Conservation (phyloP, 106 monocot genomes). For the Acorus gramineus region DNA sequence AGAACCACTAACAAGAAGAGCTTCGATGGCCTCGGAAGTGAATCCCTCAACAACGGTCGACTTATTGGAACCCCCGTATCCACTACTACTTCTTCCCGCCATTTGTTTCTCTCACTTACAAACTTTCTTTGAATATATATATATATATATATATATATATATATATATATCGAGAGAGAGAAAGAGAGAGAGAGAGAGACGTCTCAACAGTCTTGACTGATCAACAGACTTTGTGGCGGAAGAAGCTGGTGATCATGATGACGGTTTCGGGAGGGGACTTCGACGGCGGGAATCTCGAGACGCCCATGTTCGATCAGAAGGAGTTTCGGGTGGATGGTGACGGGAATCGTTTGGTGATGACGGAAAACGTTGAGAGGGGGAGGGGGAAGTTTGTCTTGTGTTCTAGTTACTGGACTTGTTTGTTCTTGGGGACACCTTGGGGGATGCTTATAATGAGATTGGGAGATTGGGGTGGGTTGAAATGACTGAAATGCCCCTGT, state of each 20-base stretch:
- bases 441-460: no score
- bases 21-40: constrained; percentile 20
- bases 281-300: no score
- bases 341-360: no score
- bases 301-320: no score
- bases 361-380: no score
- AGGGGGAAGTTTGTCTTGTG: no score
- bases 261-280: constrained; percentile 26
- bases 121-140: background rate
- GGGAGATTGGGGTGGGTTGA: no score
- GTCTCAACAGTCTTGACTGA: background rate
- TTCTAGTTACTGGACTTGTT: no score
- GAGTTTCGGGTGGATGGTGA: no score
- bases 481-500: no score
- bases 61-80: constrained; percentile 23
- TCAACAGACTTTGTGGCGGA: constrained; percentile 38
- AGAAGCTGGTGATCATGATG: constrained; percentile 64
- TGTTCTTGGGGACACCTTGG: no score
- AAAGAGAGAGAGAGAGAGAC: background rate
- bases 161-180: background rate
- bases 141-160: background rate
- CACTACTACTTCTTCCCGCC: constrained; percentile 33
- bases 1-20: constrained; percentile 18
- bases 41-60: constrained; percentile 29
- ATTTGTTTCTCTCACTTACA: constrained; percentile 7